Percentiles rank a stretch among this genome's conserved stretches.
Conservation (phyloP, 768 basidiomycete genomes). For the Gloeostereum incarnatum region DNA sequence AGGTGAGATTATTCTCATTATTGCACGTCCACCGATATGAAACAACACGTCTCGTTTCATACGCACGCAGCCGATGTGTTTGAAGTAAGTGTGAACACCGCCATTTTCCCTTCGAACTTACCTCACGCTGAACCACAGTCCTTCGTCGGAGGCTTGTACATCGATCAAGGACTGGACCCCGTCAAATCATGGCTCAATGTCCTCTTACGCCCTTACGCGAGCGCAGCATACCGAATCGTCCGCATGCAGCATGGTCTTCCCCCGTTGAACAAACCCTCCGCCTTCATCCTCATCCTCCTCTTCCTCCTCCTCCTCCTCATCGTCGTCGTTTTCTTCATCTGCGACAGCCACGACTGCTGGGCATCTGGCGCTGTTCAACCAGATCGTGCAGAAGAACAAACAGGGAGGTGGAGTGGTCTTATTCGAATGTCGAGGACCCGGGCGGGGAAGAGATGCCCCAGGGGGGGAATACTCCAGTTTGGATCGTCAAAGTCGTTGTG, state of each 20-base stretch:
- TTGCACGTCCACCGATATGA: no score
- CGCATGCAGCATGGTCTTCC: slow-evolving; percentile 61
- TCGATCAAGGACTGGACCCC: slow-evolving; percentile 53
- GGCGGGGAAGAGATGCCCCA: slow-evolving; percentile 13
- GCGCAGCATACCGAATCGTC: slow-evolving; percentile 52
- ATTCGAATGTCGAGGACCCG: slow-evolving; percentile 27
- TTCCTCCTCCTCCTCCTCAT: neutral
- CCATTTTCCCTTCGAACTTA: neutral
- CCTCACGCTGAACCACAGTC: slow-evolving; percentile 31
- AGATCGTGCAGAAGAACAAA: slow-evolving; percentile 54
- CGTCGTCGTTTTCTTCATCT: neutral
- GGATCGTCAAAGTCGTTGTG: slow-evolving; percentile 59
- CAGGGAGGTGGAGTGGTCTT: slow-evolving; percentile 63
- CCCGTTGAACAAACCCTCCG: slow-evolving; percentile 19
- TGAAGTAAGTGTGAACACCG: slow-evolving; percentile 39
- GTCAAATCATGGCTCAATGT: slow-evolving; percentile 50
- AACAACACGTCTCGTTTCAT: neutral
- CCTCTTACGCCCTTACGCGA: slow-evolving; percentile 56
- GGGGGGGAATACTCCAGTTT: slow-evolving; percentile 58
- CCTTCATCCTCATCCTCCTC: slow-evolving; percentile 6
- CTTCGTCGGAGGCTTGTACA: slow-evolving; percentile 71
- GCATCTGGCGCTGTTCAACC: slow-evolving; percentile 76
- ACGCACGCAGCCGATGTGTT: slow-evolving; percentile 58
- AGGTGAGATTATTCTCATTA: slow-evolving; percentile 31
- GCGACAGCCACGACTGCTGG: slow-evolving; percentile 25